phyloP scores from a whole-genome alignment of 257 asterid genomes.

The Solanum bulbocastanum region DNA sequence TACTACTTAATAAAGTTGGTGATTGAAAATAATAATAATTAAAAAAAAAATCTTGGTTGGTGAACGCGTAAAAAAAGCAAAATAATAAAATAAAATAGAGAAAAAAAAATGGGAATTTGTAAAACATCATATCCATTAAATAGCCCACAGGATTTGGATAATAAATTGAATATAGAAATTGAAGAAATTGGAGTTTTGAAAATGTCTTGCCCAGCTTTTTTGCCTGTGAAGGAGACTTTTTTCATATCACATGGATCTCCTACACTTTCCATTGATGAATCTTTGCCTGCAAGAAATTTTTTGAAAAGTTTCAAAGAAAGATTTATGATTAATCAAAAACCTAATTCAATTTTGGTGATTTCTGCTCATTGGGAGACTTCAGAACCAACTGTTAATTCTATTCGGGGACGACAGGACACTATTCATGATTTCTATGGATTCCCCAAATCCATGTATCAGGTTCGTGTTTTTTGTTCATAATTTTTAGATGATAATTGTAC shows the following conservation, averaged over 20 bases:
- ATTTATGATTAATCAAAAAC: constrained; percentile 28
- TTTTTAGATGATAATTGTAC: neutral
- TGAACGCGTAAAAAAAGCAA: neutral
- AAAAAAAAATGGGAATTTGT: neutral
- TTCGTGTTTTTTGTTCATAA: neutral
- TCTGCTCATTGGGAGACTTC: constrained; percentile 82
- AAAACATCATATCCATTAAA: neutral
- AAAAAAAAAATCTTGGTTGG: neutral
- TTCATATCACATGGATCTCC: constrained; percentile 82
- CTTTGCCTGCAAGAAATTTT: constrained; percentile 58
- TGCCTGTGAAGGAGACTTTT: constrained; percentile 33
- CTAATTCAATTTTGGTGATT: constrained; percentile 40
- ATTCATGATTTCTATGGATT: constrained; percentile 72
- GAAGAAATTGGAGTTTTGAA: neutral
- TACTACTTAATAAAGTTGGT: neutral
- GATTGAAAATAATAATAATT: neutral
- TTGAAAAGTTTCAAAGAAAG: constrained; percentile 35
- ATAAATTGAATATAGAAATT: neutral
- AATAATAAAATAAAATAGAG: too few relatives aligned
- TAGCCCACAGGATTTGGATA: neutral
- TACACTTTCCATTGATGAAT: constrained; percentile 54
- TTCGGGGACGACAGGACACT: constrained; percentile 41
- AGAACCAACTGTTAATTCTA: constrained; percentile 50
- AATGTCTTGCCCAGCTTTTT: neutral
- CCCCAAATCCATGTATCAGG: constrained; percentile 66